Base-by-base conservation (phyloP, 148 eudicot species). In the Fagopyrum homotropicum region DNA sequence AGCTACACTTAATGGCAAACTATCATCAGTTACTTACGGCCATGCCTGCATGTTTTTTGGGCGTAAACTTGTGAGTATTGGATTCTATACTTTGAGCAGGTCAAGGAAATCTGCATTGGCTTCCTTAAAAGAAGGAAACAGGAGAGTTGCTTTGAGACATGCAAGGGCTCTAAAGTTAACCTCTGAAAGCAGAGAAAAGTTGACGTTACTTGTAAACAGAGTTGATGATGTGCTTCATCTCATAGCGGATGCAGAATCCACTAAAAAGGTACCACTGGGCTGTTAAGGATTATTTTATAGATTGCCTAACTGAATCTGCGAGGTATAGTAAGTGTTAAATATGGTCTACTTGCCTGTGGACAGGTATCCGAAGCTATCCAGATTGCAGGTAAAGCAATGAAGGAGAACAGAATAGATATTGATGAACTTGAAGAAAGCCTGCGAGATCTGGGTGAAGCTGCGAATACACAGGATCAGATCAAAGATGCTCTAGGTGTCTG, bases 341-440 rank as follows among this genome's bases (percentile, higher is more conserved):
- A 17, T 74, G 60, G 16, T 75, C 14, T 49, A 43, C 73, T 54
- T 30, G 59, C 51, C 48, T 52, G 29, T 12, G 76, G 73, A 61
- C 85, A 91, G 97, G 98, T 91, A 30, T 77, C 90, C 55, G 97
- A 94, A 86, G 97, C 98, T 69, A 81, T 94, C 45, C 78, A 85
- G 80, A 80, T 82, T 75, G 97, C 91, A 76, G 81, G 90, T 68
- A 84, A 64, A 61, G 88, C 91, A 59, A 84, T 94, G 45, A 86
- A 86, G 81, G 95, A 89, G 68, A 89, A 91, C 66, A 84, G 43
- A 72, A 76, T 86, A 60, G 82, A 77, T 19, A 73, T 85, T 60
- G 89, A 94, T 81, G 89, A 91, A 79, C 90, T 94, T 60, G 84
- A 87, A 68, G 82, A 61, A 54, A 87, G 91, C 75, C 80, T 94